phyloP scores from a whole-genome alignment of 805 yeast genomes.

The Ogataea dorogensis region DNA sequence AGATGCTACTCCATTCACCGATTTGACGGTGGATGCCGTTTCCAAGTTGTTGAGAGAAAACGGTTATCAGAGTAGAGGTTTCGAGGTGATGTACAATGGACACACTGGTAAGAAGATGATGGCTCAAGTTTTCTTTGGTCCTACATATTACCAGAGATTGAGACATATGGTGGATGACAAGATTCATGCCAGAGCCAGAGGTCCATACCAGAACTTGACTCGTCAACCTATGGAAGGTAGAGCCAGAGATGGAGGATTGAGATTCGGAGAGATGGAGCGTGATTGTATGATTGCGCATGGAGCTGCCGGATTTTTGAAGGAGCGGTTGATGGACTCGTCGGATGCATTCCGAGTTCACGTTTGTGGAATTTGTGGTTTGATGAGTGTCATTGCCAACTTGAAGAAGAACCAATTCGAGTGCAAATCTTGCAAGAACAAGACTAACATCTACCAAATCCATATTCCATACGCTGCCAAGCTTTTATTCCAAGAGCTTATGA shows the following conservation, averaged over 20 bases:
- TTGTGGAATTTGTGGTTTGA: conserved; percentile 97
- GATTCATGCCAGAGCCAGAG: conserved; percentile 98
- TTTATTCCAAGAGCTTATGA: conserved; percentile 98
- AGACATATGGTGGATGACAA: conserved; percentile 99
- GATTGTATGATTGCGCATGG: conserved; percentile 99
- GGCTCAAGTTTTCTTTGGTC: conserved; percentile 99
- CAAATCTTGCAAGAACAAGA: conserved; percentile 97
- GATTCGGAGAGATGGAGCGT: conserved; percentile 99
- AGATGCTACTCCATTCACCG: conserved; percentile 99
- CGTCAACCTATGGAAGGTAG: conserved; percentile 99
- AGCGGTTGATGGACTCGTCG: conserved; percentile 97
- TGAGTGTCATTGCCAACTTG: conserved; percentile 96
- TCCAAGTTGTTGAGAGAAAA: conserved; percentile 89
- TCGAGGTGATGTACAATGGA: conserved; percentile 98
- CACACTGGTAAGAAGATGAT: conserved; percentile 97
- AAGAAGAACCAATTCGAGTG: conserved; percentile 98
- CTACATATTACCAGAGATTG: conserved; percentile 97
- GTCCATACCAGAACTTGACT: conserved; percentile 95
- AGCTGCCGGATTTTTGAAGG: conserved; percentile 97
- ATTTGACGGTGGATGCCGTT: conserved; percentile 96
- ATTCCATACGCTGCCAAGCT: conserved; percentile 98
- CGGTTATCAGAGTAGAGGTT: conserved; percentile 97
- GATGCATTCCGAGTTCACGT: conserved; percentile 98
- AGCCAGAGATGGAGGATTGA: conserved; percentile 97
- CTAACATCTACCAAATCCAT: conserved; percentile 95